Base-by-base conservation (phyloP, 306 rosid genomes). In the barrel medic (Medicago truncatula) region DNA sequence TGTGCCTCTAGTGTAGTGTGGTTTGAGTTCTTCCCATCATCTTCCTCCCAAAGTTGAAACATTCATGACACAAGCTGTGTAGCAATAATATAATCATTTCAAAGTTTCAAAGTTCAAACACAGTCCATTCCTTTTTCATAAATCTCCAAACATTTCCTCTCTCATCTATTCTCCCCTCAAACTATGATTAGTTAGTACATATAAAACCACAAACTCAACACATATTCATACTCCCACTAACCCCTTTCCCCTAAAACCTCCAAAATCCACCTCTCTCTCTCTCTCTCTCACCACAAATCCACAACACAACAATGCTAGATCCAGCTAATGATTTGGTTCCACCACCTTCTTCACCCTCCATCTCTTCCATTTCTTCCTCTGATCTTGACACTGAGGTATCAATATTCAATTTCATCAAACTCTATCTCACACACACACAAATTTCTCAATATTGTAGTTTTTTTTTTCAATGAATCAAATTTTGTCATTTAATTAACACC, bases 351-450 rank as follows among this genome's bases (percentile, higher is more conserved):
- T 95, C 99, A 31, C 99, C 99, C 11, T 82, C 97, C 47, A 89
- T 86, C 66, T 95, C 99, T 34, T 95, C 97, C 77, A 75, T 95
- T 64, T 92, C 97, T 65, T 95, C 99, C 71, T 95, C 99, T 88
- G 97, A 95, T 92, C 93, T 95, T 80, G 99, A 92, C 88, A 95
- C 99, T 70, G 88, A 84, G 88, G 88, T 84, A 60, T 70, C 68
- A 68, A 70, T 70, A 3, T 47, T 71, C 75, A 71, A 54, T 17
- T 20, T 38, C 44, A 31, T 31, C 44, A 31, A 31, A 31, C 66
- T 67, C 57, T 47, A 1, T 14, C 7, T 6, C 31, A 6, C 50
- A 17, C 70, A 47, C 58, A 14, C 52, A 46, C 50, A 21, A 36
- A 7, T 13, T 53, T 8, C 47, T 20, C 2, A 40, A 53, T 4